Percentiles rank a stretch among this genome's conserved stretches.
Conservation (phyloP, 2,329 filamentous ascomycete genomes). For the Microsporum ferrugineum region DNA sequence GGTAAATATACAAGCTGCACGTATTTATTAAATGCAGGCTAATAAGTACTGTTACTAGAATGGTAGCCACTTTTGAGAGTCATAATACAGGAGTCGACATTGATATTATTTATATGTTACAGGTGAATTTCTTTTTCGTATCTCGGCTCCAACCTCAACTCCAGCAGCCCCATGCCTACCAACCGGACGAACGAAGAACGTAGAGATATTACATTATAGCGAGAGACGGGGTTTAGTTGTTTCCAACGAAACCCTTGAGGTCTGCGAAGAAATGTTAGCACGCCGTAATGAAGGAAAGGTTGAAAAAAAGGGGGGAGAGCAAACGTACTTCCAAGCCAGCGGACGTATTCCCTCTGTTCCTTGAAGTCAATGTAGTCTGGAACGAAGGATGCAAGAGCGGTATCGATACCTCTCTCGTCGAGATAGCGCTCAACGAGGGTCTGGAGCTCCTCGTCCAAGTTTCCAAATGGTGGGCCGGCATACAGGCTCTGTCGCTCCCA, state of each 20-base stretch:
- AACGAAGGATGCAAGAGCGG: slow-evolving; percentile 75
- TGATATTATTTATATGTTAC: slow-evolving; percentile 4
- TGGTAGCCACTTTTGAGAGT: background rate
- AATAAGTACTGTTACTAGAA: background rate
- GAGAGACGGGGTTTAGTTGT: background rate
- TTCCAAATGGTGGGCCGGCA: slow-evolving; percentile 82
- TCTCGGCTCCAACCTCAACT: background rate
- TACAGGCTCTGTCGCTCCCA: slow-evolving; percentile 70
- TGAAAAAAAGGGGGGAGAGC: background rate
- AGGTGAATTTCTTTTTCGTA: slow-evolving; percentile 4
- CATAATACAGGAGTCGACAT: background rate
- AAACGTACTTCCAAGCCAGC: slow-evolving; percentile 63
- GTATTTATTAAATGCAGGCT: background rate
- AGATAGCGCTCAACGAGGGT: slow-evolving; percentile 84
- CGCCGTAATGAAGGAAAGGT: background rate
- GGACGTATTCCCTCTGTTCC: slow-evolving; percentile 94
- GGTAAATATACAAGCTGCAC: background rate
- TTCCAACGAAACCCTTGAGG: slow-evolving; percentile 71
- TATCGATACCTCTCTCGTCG: slow-evolving; percentile 85
- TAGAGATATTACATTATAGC: background rate
- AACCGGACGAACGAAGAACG: background rate
- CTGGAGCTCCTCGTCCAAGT: slow-evolving; percentile 92
- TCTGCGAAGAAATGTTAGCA: slow-evolving; percentile 35
- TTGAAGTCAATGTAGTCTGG: slow-evolving; percentile 96
- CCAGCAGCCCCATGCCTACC: slow-evolving; percentile 1